Conservation (phyloP, 2,329 filamentous ascomycete species). For the Corniculantispora saksenae region DNA sequence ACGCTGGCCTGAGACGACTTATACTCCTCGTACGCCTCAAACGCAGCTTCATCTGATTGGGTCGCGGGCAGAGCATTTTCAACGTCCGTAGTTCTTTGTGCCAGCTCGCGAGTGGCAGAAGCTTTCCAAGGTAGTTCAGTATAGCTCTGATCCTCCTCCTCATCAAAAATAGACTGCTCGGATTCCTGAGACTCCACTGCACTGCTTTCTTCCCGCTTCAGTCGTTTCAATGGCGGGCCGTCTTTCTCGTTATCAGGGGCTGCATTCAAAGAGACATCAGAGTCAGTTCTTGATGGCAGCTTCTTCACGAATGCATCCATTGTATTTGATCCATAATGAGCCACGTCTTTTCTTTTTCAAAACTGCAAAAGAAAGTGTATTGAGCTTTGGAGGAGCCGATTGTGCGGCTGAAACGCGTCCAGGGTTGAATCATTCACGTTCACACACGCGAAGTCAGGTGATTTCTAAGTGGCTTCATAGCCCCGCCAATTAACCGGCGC, state of each 20-base stretch:
- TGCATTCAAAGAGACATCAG: neutral
- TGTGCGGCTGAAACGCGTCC: conserved; percentile 13
- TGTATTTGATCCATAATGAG: neutral
- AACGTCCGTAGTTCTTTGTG: conserved; percentile 33
- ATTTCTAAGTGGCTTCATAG: conserved; percentile 4
- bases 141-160: conserved; percentile 27
- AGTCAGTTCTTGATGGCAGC: neutral
- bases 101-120: conserved; percentile 2
- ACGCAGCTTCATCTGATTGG: conserved; percentile 67
- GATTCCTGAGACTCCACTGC: conserved; percentile 28
- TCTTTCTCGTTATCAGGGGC: neutral
- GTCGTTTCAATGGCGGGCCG: conserved; percentile 31
- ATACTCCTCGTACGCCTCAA: conserved; percentile 76
- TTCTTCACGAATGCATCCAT: conserved; percentile 23
- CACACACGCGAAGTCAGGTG: conserved; percentile 19
- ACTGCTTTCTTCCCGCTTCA: conserved; percentile 30
- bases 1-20: conserved; percentile 53
- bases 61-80: conserved; percentile 66
- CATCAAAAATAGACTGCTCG: conserved; percentile 23
- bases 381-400: neutral
- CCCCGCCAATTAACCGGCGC: conserved; percentile 10
- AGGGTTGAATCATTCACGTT: neutral
- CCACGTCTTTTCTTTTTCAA: neutral
- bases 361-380: neutral
- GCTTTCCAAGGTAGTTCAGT: conserved; percentile 23